Conservation (phyloP, 495 filamentous ascomycete genomes). For the Aspergillus avenaceus region DNA sequence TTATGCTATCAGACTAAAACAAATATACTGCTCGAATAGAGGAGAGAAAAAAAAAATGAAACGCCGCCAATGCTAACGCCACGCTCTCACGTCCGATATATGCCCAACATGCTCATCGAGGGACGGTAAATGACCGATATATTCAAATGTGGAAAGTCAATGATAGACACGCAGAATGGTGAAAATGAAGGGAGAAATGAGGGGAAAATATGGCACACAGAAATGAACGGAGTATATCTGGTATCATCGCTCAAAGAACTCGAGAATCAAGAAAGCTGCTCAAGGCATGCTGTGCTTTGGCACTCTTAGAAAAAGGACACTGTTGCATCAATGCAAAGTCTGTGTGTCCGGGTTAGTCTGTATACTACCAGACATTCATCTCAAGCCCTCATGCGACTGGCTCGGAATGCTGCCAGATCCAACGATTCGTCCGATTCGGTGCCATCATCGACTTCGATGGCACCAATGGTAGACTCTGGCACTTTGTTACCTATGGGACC, state of each 20-base stretch:
- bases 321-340: too few species aligned
- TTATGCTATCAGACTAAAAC: neutral
- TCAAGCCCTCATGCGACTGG: constrained; percentile 19
- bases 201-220: neutral
- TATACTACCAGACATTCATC: neutral
- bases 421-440: constrained; percentile 36
- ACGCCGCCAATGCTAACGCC: neutral
- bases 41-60: neutral
- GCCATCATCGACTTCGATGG: constrained; percentile 44
- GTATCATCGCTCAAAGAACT: neutral
- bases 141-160: neutral
- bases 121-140: neutral
- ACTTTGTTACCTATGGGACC: constrained; percentile 6
- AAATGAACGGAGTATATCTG: neutral
- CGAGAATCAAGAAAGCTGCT: neutral
- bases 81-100: neutral
- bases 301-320: too few species aligned
- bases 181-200: neutral
- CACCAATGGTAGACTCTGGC: constrained; percentile 10
- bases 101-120: neutral
- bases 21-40: neutral
- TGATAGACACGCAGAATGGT: neutral
- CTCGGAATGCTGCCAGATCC: constrained; percentile 40
- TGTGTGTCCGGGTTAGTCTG: neutral
- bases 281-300: neutral